Base-by-base conservation (phyloP, 441 rosid genomes). In the Populus tomentosa region DNA sequence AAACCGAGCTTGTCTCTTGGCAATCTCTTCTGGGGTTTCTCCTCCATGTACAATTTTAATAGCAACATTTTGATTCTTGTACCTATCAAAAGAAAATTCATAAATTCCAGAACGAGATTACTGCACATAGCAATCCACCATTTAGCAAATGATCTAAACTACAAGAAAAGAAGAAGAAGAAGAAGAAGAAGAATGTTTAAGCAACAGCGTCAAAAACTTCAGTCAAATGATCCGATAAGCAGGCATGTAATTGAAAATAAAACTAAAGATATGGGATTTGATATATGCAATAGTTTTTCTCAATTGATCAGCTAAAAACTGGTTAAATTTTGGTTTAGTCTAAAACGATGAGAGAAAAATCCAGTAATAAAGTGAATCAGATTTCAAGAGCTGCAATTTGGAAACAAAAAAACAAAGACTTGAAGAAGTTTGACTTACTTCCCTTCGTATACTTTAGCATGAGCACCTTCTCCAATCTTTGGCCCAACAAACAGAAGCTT, bases 401-500 rank as follows among this genome's bases (percentile, higher is more conserved):
- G 10, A 61, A 26, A 53, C 2, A 16, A 1, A 56, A 62, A 71
- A n/a, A 36, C 36, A 75, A 23, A 32, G 62, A 77, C 79, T 10
- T 10, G 63, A 63, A 46, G 69, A 42, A 24, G 32, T 64, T 82
- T 75, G 83, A 90, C 99, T 91, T 88, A 95, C 99, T 92, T 95
- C 78, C 97, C 99, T 84, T 95, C 97, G 9, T 93, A 95, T 14
- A 95, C 99, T 86, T 95, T 93, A 81, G 97, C 99, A 89, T 93
- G 99, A 79, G 98, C 97, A 72, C 99, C 98, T 81, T 95, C 99
- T 35, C 99, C 99, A 86, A 95, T 90, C 86, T 92, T 93, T 3
- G 99, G 98, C 21, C 99, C 99, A 84, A 95, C 97, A 82, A 90
- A 90, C 38, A 95, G 95, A 75, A 85, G 91, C 87, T 90, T 91